A percentile compares a stretch with the other conserved stretches of the same genome.
Conservation (phyloP, 163 green algal species). For the Scenedesmus sp. region DNA sequence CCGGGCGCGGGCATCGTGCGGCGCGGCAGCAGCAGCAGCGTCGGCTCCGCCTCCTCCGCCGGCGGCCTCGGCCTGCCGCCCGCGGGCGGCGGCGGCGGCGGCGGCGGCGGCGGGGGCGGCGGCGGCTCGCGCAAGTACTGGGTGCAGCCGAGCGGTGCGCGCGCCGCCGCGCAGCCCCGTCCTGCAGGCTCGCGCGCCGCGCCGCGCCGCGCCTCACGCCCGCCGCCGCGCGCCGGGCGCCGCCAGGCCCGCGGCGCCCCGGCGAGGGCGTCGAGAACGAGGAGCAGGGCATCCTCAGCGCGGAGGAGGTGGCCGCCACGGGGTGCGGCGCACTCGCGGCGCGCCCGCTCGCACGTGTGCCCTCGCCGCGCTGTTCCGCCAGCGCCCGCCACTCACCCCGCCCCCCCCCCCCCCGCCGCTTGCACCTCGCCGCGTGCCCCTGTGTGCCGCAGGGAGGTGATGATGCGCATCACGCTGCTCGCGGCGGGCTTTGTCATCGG, state of each 20-base stretch:
- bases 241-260: constrained; percentile 61
- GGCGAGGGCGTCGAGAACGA: constrained; percentile 86
- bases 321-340: constrained; percentile 44
- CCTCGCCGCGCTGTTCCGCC: background rate
- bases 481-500: constrained; percentile 92
- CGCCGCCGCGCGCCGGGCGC: background rate
- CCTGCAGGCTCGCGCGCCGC: background rate
- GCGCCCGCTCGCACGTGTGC: no score
- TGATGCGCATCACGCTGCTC: constrained; percentile 87
- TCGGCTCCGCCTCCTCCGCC: no score
- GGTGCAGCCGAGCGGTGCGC: constrained; percentile 43
- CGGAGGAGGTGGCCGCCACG: constrained; percentile 53
- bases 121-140: constrained; percentile 37
- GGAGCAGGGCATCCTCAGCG: constrained; percentile 83
- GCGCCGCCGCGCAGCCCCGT: background rate
- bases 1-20: background rate
- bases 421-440: no score
- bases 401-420: no score
- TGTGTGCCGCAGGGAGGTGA: constrained; percentile 49
- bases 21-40: background rate
- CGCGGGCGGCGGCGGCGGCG: no score
- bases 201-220: background rate
- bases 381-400: background rate
- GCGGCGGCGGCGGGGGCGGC: background rate
- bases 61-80: no score